Evolutionary conservation across 768 basidiomycete species (phyloP).

Genomic region (Termitomyces bulborhizus): DNA sequence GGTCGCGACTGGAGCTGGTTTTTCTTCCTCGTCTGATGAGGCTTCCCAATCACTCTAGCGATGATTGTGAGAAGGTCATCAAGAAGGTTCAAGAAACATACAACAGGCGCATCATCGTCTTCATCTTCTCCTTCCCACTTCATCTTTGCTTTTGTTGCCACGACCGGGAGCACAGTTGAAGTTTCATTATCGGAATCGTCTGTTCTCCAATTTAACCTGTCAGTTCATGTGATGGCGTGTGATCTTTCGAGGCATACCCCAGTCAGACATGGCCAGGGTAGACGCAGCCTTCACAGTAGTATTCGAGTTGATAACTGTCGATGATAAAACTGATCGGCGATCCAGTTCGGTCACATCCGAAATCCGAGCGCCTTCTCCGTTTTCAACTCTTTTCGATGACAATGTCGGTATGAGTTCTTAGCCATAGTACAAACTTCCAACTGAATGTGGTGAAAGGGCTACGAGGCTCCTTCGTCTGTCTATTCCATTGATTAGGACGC

Average conservation of each 20-base stretch:
- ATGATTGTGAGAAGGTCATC: conserved; percentile 7
- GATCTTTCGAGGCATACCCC: conserved; percentile 22
- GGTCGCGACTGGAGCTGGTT: conserved; percentile 35
- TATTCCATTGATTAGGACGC: conserved; percentile 52
- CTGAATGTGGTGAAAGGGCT: conserved; percentile 13
- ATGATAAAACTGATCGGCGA: conserved; percentile 20
- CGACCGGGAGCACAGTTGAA: conserved; percentile 17
- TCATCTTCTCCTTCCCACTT: conserved; percentile 94
- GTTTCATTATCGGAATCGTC: conserved; percentile 34
- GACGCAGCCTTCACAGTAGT: conserved; percentile 8
- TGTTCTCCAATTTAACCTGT: conserved; percentile 7
- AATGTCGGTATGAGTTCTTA: conserved; percentile 12
- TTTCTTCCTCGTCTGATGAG: conserved; percentile 65
- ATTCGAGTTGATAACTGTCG: conserved; percentile 2
- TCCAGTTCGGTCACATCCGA: conserved; percentile 15
- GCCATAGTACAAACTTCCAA: background rate
- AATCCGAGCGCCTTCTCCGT: conserved; percentile 4
- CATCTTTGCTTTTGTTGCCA: conserved; percentile 31
- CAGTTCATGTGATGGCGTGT: background rate
- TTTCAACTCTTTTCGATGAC: conserved; percentile 9
- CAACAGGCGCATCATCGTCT: conserved; percentile 72
- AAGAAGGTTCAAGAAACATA: conserved; percentile 32
- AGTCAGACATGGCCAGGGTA: conserved; percentile 30
- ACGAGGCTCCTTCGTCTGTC: conserved; percentile 51
- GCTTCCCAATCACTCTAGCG: conserved; percentile 93